phyloP scores from a whole-genome alignment of 1,284 basidiomycete genomes.

The Ustilago curta region DNA sequence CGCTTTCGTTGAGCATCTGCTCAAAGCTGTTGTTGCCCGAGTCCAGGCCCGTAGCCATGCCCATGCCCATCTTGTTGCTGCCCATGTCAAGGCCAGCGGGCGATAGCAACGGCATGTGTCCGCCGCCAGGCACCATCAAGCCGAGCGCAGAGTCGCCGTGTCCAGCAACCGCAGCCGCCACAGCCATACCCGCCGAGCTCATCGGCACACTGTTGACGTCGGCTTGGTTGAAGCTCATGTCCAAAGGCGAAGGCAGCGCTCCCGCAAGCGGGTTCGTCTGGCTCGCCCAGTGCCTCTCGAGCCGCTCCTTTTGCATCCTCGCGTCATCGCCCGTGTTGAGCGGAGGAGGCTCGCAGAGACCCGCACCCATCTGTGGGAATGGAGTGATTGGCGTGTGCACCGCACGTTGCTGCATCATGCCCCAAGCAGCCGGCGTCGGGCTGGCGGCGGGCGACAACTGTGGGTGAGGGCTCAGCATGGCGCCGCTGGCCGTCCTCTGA shows the following conservation, averaged over 20 bases:
- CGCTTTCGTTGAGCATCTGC: constrained; percentile 34
- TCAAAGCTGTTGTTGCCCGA: constrained; percentile 51
- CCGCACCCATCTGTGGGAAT: constrained; percentile 49
- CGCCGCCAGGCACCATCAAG: constrained; percentile 32
- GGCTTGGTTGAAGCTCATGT: constrained; percentile 44
- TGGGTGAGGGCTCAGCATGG: constrained; percentile 44
- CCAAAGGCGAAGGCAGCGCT: constrained; percentile 46
- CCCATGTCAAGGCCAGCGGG: constrained; percentile 30
- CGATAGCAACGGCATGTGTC: constrained; percentile 30
- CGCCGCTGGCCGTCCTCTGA: constrained; percentile 28
- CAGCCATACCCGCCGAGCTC: constrained; percentile 32
- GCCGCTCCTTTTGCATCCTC: constrained; percentile 56
- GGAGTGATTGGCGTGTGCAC: constrained; percentile 63
- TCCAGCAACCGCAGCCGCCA: constrained; percentile 15
- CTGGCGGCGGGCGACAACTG: constrained; percentile 44
- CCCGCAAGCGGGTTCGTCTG: constrained; percentile 30
- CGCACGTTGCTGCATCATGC: constrained; percentile 60
- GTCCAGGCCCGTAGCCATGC: constrained; percentile 19
- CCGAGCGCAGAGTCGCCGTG: constrained; percentile 30
- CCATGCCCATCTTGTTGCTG: constrained; percentile 33
- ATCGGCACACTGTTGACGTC: constrained; percentile 20
- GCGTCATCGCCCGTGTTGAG: constrained; percentile 55
- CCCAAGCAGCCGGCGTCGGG: constrained; percentile 56
- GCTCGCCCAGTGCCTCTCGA: constrained; percentile 59
- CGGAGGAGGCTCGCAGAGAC: constrained; percentile 52